Conservation (phyloP, 2,329 filamentous ascomycete species). For the Colletotrichum spaethianum region DNA sequence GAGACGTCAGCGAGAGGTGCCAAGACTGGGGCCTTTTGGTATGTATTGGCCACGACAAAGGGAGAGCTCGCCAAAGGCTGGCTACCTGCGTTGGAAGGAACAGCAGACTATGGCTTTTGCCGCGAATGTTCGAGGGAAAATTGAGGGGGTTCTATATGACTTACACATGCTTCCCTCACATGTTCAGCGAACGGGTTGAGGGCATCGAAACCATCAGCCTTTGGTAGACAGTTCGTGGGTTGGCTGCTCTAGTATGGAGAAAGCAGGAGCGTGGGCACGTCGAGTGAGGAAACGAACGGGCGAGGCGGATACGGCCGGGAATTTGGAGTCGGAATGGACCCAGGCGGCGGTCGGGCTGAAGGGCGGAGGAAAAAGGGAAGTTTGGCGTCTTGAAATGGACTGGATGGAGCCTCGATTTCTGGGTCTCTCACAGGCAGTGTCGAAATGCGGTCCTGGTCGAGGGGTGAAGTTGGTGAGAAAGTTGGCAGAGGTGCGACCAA, state of each 20-base stretch:
- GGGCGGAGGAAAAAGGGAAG: neutral
- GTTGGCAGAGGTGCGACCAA: slow-evolving; percentile 1
- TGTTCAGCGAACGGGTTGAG: slow-evolving; percentile 50
- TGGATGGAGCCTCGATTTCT: neutral
- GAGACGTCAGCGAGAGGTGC: slow-evolving; percentile 53
- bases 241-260: slow-evolving; percentile 16
- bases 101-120: neutral
- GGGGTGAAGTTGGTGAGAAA: slow-evolving; percentile 4
- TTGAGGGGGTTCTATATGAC: slow-evolving; percentile 42
- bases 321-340: neutral
- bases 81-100: neutral
- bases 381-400: slow-evolving; percentile 2
- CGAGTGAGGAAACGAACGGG: slow-evolving; percentile 1
- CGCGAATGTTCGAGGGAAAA: neutral
- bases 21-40: slow-evolving; percentile 50
- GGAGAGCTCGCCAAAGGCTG: slow-evolving; percentile 7
- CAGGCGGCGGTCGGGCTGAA: slow-evolving; percentile 11
- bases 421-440: neutral
- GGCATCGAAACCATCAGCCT: slow-evolving; percentile 41
- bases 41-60: slow-evolving; percentile 46
- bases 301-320: slow-evolving; percentile 26
- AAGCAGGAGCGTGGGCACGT: neutral
- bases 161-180: slow-evolving; percentile 61
- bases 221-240: slow-evolving; percentile 10
- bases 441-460: neutral